Evolutionary conservation across 306 rosid genomes (phyloP), one percentile per base, ranked within the genome.

Genomic region (Pueraria montana): DNA sequence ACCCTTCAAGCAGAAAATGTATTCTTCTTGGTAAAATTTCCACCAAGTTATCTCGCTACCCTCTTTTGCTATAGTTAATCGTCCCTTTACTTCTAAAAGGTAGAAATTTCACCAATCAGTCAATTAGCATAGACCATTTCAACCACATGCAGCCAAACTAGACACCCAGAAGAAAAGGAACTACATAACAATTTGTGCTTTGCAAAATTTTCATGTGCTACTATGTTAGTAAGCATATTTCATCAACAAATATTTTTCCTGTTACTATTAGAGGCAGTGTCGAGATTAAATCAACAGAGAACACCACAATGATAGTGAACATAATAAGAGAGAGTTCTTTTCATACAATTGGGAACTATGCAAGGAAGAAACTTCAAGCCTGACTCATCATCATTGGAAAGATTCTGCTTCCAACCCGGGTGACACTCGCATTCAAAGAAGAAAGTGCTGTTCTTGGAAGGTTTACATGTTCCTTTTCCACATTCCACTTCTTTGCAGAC

Each of bases 391-490:
- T 82, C 83, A 56, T 72, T 46, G 20, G 77, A 83, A 75, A 66
- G 63, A 56, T 83, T 24, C 80, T 86, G 92, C 86, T 86, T 91
- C 99, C 99, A 94, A 66, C 97, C 98, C 18, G 88, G 77, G 8
- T 90, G 84, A 79, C 99, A 94, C 30, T 89, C 88, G 16, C 99
- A 96, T 85, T 91, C 92, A 77, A 89, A 95, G 8, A 75, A 72
- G 81, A 89, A 48, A 76, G 89, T 64, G 83, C 78, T 85, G 49
- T 89, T 89, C n/a, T 64, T 78, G 21, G 96, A 89, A 87, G 90
- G 18, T 79, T 91, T 91, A 80, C 99, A 96, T 5, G 76, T 88
- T 64, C 98, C 99, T 91, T 84, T 92, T 43, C 99, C 99, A 86
- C 98, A 96, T 18, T 83, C 66, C 24, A 84, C 90, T 52, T 75